Evolutionary conservation across 768 basidiomycete species (phyloP).

Genomic region (Leucocoprinus sp.): DNA sequence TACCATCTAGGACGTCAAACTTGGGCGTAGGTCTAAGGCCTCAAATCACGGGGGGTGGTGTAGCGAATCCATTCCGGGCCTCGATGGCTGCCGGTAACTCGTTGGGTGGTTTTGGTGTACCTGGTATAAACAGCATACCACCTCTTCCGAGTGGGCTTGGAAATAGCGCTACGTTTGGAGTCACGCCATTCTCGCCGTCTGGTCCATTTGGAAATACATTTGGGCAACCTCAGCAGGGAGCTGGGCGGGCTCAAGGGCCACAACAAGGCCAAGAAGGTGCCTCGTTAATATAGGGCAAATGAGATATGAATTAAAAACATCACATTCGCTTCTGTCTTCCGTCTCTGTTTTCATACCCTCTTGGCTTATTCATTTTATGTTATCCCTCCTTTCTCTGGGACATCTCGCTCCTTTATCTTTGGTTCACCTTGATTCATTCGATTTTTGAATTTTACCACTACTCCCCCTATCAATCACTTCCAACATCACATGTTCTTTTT

Average conservation of each 20-base stretch:
- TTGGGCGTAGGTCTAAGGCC: slow-evolving; percentile 49
- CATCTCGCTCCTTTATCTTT: background rate
- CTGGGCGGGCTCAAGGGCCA: slow-evolving; percentile 14
- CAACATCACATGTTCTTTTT: slow-evolving; percentile 11
- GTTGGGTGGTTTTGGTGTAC: slow-evolving; percentile 3
- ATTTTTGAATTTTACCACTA: background rate
- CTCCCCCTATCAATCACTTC: slow-evolving; percentile 11
- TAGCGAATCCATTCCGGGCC: slow-evolving; percentile 59
- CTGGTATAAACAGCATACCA: slow-evolving; percentile 3
- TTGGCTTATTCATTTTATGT: slow-evolving; percentile 4
- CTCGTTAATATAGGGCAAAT: slow-evolving; percentile 37
- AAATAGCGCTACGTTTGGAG: slow-evolving; percentile 8
- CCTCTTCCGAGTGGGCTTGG: slow-evolving; percentile 8
- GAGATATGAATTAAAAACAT: background rate
- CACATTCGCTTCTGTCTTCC: background rate
- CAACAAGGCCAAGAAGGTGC: slow-evolving; percentile 36
- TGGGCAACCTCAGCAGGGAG: slow-evolving; percentile 1
- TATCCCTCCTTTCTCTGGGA: slow-evolving; percentile 11
- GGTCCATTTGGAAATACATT: background rate
- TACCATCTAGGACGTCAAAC: slow-evolving; percentile 15
- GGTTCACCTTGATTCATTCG: slow-evolving; percentile 2
- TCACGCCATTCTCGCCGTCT: slow-evolving; percentile 1
- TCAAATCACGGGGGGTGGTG: slow-evolving; percentile 55
- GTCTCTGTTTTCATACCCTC: background rate
- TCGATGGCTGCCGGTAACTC: slow-evolving; percentile 37